Base-by-base conservation (phyloP, 129 eudicot species). In the Centaurea solstitialis region DNA sequence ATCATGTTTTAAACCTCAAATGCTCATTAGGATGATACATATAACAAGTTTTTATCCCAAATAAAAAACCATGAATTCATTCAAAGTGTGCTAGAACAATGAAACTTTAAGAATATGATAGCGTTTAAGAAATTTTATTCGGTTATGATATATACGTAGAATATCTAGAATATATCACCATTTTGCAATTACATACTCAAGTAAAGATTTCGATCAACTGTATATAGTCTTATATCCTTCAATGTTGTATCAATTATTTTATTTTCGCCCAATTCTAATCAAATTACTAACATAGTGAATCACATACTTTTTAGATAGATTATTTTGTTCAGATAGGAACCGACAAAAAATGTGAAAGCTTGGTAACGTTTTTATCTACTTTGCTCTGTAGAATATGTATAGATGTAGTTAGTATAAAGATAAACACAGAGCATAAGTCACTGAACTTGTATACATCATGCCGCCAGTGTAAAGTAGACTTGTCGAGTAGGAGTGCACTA, bases 1-100 rank as follows among this genome's bases (percentile, higher is more conserved):
- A 39, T 80, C 53, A 39, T 73, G 79, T 40, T 80, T 79, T 21
- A 17, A 38, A 0, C 28, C 83, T 79, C 64, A 59, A 57, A 22
- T 39, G 11, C 21, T 64, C 30, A 6, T 72, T 71, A 70, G 77
- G 24, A 53, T 57, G 24, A 79, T 57, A 53, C 0, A 47, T 1
- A 3, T n/a, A 10, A 47, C n/a, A 47, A 47, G 59, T 6, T 47
- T 10, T 47, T 47, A 13, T 6, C 9, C 1, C n/a, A 7, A 47
- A 47, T 0, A 13, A 47, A 4, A 17, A 2, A 8, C 9, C 9
- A 9, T 40, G 45, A 40, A 40, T 40, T 40, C 45, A 6, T 40
- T 40, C 45, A 5, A 40, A 40, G 7, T 9, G 45, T 0, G 45
- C 45, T 40, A 40, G 45, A 40, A 40, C 45, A 9, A 40, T 5